A percentile compares a stretch with the other conserved stretches of the same genome.
Evolutionary conservation across 331 rosid species (phyloP).

Genomic region (Stylosanthes scabra): DNA sequence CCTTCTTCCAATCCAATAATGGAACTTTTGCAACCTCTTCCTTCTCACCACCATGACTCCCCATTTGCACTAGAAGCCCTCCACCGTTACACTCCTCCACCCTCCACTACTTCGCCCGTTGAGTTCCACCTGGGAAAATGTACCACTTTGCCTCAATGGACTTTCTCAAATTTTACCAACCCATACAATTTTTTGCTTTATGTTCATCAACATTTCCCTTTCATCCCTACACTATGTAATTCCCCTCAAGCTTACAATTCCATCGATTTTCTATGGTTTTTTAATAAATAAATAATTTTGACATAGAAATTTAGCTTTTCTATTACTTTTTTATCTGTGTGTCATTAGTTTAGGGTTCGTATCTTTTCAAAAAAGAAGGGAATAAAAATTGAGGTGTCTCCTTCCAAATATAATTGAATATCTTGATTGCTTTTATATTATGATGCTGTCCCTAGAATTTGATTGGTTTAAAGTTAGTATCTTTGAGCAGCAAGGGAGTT

Average conservation of each 20-base stretch:
- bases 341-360: neutral
- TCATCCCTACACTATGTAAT: slow-evolving; percentile 66
- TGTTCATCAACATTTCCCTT: slow-evolving; percentile 70
- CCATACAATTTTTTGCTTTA: slow-evolving; percentile 62
- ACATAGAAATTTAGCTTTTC: neutral
- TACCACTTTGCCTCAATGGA: slow-evolving; percentile 67
- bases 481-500: slow-evolving; percentile 77
- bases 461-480: slow-evolving; percentile 8
- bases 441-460: slow-evolving; percentile 13
- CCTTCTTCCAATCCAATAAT: too few species aligned
- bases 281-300: neutral
- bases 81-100: too few species aligned
- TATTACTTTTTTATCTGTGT: neutral
- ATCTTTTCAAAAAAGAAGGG: neutral
- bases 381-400: too few species aligned
- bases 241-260: neutral
- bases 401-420: neutral
- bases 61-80: too few species aligned
- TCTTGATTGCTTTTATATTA: neutral
- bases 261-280: neutral
- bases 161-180: slow-evolving; percentile 48
- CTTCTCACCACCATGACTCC: too few species aligned
- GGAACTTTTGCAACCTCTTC: too few species aligned
- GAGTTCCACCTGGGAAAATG: slow-evolving; percentile 42
- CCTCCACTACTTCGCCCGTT: too few species aligned